Evolutionary conservation across 2,329 filamentous ascomycete genomes (phyloP), one percentile per base, ranked within the genome.

Genomic region (Emergomyces orientalis): DNA sequence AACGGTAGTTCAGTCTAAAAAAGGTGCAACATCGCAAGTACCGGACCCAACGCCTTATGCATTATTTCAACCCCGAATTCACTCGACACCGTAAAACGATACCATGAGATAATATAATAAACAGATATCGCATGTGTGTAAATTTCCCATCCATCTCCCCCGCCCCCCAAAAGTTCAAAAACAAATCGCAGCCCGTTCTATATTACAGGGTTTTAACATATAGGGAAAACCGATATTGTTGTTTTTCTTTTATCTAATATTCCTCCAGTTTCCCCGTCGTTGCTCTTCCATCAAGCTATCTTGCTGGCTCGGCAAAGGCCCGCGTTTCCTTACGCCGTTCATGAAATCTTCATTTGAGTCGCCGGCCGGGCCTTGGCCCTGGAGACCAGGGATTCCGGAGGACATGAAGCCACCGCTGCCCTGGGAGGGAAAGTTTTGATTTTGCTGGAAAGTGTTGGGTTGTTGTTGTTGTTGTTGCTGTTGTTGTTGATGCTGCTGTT

Each of bases 271-370:
- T 13, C 81, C 81, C 66, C 78, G 78, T 65, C 82, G 83, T 79
- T 93, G 90, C 75, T 93, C 89, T 74, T 88, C 85, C 68, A 87
- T 84, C 68, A 95, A 76, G 68, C 89, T 92, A 72, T 94, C 91
- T 71, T 89, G 86, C 75, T 95, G 91, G 72, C 89, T 92, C 0
- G 91, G 91, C 52, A 96, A 76, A 9, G 89, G 90, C 6, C 83
- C 89, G 65, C 87, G 78, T 67, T 79, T 81, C 64, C 88, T 81
- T 22, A 85, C 69, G 43, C 71, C 69, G 19, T 65, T 72, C 56
- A 66, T 72, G 22, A 70, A 62, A 66, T 66, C 69, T 58, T 65
- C 68, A 62, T 47, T 59, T 41, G 39, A 32, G 27, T 41, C 34
- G 13, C 65, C 77, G 5, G 70, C 74, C 27, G 69, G 72, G 14